Conservation (phyloP, 805 yeast species). For the Blastobotrys chiropterorum region DNA sequence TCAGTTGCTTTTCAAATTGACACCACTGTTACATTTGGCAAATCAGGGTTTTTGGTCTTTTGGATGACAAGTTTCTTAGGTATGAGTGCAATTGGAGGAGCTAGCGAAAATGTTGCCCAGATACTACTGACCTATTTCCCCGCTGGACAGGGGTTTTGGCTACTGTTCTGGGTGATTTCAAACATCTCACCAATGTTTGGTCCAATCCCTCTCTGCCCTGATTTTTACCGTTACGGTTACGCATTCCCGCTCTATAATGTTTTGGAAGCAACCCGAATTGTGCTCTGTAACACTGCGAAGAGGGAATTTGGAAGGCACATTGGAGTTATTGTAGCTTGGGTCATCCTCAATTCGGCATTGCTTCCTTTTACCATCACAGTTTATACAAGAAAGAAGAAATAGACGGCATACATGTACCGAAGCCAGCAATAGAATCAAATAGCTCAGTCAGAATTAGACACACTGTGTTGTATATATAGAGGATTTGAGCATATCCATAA, state of each 20-base stretch:
- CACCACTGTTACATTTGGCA: conserved; percentile 52
- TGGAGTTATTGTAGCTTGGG: conserved; percentile 58
- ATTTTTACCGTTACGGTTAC: conserved; percentile 57
- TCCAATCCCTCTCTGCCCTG: conserved; percentile 52
- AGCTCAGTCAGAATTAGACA: too few species aligned
- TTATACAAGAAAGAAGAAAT: too few species aligned
- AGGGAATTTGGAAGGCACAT: conserved; percentile 53
- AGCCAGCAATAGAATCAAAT: too few species aligned
- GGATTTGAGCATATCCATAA: too few species aligned
- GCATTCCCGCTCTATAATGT: conserved; percentile 66
- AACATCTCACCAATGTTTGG: conserved; percentile 67
- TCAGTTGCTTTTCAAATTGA: conserved; percentile 67
- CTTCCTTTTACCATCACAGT: too few species aligned
- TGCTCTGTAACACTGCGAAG: conserved; percentile 50
- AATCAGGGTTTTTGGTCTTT: conserved; percentile 63
- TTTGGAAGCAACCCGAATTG: conserved; percentile 52
- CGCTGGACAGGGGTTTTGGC: conserved; percentile 64
- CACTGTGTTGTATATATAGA: too few species aligned
- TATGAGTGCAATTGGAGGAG: conserved; percentile 72
- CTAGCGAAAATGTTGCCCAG: conserved; percentile 59
- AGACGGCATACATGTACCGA: too few species aligned
- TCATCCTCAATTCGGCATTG: conserved; percentile 36
- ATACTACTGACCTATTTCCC: conserved; percentile 49
- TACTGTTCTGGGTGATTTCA: conserved; percentile 60
- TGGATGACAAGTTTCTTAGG: conserved; percentile 67